Evolutionary conservation across 2,329 filamentous ascomycete species (phyloP), one percentile per base, ranked within the genome.

Genomic region (Fusarium goolgardi): DNA sequence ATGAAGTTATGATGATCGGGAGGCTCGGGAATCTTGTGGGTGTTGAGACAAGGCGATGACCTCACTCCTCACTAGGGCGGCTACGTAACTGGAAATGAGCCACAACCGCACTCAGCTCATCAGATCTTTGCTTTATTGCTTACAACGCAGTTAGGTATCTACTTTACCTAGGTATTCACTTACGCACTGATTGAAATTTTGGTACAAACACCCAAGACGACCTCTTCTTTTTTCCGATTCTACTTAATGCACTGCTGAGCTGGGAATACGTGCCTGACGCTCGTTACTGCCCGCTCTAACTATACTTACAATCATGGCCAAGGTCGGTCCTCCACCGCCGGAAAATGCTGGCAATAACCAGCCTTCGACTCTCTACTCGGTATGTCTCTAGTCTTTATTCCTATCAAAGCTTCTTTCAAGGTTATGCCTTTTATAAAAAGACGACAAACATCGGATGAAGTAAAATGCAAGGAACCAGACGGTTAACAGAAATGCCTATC

Each of bases 281-380:
- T 55, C 49, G 27, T 37, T 44, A 40, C 50, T 46, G 16, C 34
- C 10, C 35, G 34, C 21, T 18, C 20, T 23, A 31, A 34, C 29
- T 32, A 18, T 50, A 37, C 44, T 7, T 23, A 18, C 18, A 23
- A 27, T 12, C 46, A 72, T 64, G 56, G 50, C 39, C 54, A 65
- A 63, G 50, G 47, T 59, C 21, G 51, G 53, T 55, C 45, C 61
- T 27, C 31, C 53, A 7, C 44, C 53, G 7, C 44, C 59, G 53
- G 58, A 49, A 40, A 43, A 53, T 47, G 53, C 43, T 51, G 40
- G 64, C 27, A 66, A 64, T 35, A 61, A 64, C 23, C 69, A 68
- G 60, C 65, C 69, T 29, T 67, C 69, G 39, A 40, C 67, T 50
- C 58, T 75, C n/a, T 76, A 75, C 53, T 72, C 69, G 16, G 74